phyloP scores from a whole-genome alignment of 2,329 filamentous ascomycete genomes.

The Huntiella decipiens region DNA sequence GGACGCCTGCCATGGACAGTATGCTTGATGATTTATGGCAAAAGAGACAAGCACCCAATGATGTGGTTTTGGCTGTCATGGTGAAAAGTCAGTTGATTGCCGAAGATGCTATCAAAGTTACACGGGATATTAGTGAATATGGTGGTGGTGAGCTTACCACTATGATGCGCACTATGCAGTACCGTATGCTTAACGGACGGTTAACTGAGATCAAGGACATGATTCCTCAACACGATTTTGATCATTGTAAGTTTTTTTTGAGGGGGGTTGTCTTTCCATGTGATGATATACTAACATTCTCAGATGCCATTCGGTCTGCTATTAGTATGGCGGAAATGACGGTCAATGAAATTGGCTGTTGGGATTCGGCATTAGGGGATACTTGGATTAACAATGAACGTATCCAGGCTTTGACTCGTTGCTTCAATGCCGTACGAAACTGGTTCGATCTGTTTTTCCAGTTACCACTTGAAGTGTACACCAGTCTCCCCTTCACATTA shows the following conservation, averaged over 20 bases:
- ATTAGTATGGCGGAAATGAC: constrained; percentile 8
- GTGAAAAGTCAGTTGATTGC: constrained; percentile 7
- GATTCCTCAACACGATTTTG: neutral
- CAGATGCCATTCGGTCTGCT: constrained; percentile 6
- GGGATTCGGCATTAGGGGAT: constrained; percentile 3
- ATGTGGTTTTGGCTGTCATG: constrained; percentile 6
- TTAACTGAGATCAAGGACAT: constrained; percentile 6
- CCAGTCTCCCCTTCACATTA: constrained; percentile 6
- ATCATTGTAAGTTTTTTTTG: constrained; percentile 7
- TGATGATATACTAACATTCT: neutral
- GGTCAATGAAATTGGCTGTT: constrained; percentile 9
- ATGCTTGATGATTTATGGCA: constrained; percentile 24
- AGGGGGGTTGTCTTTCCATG: neutral
- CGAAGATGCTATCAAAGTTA: constrained; percentile 7
- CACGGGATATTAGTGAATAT: constrained; percentile 5
- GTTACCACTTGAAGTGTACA: constrained; percentile 6
- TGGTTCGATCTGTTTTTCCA: constrained; percentile 8
- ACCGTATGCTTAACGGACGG: constrained; percentile 7
- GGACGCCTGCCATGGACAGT: constrained; percentile 38
- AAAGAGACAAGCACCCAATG: constrained; percentile 12
- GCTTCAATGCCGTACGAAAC: constrained; percentile 4
- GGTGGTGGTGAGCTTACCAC: neutral
- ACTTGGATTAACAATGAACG: constrained; percentile 9
- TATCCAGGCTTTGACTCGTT: constrained; percentile 5
- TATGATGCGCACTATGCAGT: constrained; percentile 9